phyloP scores from a whole-genome alignment of 805 yeast genomes.

The Maudiozyma barnettii region DNA sequence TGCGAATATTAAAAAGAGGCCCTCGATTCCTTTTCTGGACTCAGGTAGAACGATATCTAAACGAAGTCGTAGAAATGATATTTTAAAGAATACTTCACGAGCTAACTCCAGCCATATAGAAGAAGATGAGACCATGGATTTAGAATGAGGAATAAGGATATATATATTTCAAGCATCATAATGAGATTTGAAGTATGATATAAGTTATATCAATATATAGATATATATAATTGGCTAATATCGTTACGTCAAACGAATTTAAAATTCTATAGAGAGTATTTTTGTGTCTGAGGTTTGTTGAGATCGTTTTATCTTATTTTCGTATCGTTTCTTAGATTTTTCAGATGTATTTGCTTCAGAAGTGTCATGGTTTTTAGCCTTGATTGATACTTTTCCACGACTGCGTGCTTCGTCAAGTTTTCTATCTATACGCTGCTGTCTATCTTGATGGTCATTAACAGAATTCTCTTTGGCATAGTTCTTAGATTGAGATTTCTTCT shows the following conservation, averaged over 20 bases:
- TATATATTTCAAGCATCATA: background rate
- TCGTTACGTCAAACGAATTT: background rate
- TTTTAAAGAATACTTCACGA: too few species aligned
- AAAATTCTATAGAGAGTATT: background rate
- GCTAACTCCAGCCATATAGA: background rate
- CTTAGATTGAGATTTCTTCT: background rate
- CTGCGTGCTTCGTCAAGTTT: background rate
- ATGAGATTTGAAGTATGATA: background rate
- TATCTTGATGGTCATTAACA: background rate
- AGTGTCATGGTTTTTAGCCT: background rate
- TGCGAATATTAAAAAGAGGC: conserved; percentile 3
- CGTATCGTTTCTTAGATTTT: background rate
- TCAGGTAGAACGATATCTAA: conserved; percentile 2
- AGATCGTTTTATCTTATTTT: background rate
- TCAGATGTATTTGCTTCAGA: background rate
- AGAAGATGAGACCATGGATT: conserved; percentile 8
- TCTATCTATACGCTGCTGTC: background rate
- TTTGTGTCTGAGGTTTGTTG: background rate
- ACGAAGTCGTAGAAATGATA: background rate
- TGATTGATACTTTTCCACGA: background rate
- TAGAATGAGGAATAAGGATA: conserved; percentile 2
- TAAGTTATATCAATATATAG: too few species aligned
- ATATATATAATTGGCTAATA: background rate
- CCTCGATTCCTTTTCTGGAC: conserved; percentile 1
- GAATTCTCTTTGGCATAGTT: background rate